A percentile compares a stretch with the other conserved stretches of the same genome.
Conservation (phyloP, 768 basidiomycete species). For the Rhizopogon roseolus region DNA sequence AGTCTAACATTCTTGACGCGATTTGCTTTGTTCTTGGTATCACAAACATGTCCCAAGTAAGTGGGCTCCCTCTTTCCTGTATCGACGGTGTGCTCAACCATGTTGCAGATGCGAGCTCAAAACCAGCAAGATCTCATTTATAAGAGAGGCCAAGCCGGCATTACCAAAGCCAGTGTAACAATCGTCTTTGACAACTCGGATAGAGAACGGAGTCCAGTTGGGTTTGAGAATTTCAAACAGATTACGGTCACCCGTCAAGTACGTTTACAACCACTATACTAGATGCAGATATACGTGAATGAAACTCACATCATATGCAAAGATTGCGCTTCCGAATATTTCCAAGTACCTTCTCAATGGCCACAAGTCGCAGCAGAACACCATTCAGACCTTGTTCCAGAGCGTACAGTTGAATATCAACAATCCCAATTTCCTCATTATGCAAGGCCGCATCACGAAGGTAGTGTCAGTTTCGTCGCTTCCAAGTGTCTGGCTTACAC, state of each 20-base stretch:
- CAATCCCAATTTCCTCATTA: constrained; percentile 98
- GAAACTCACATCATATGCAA: constrained; percentile 3
- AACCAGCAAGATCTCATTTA: constrained; percentile 98
- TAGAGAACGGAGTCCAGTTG: constrained; percentile 74
- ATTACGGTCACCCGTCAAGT: constrained; percentile 98
- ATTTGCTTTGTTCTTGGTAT: constrained; percentile 98
- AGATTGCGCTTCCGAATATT: constrained; percentile 92
- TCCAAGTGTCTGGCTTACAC: neutral
- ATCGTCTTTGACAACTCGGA: constrained; percentile 99
- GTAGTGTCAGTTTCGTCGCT: constrained; percentile 31
- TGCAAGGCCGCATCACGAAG: constrained; percentile 99
- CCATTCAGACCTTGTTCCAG: constrained; percentile 89
- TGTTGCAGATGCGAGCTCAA: constrained; percentile 77
- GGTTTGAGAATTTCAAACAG: constrained; percentile 74
- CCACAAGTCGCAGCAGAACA: constrained; percentile 84
- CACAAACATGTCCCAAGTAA: constrained; percentile 90
- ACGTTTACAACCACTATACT: constrained; percentile 13
- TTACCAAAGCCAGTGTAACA: constrained; percentile 96
- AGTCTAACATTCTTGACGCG: constrained; percentile 98
- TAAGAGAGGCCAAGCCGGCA: constrained; percentile 96
- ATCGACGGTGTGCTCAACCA: neutral
- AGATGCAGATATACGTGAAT: too few species aligned
- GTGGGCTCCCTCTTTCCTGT: constrained; percentile 9
- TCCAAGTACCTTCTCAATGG: constrained; percentile 96
- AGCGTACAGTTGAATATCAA: constrained; percentile 98